phyloP scores from a whole-genome alignment of 352 stramenopile species.

The Phytophthora uliginosa region DNA sequence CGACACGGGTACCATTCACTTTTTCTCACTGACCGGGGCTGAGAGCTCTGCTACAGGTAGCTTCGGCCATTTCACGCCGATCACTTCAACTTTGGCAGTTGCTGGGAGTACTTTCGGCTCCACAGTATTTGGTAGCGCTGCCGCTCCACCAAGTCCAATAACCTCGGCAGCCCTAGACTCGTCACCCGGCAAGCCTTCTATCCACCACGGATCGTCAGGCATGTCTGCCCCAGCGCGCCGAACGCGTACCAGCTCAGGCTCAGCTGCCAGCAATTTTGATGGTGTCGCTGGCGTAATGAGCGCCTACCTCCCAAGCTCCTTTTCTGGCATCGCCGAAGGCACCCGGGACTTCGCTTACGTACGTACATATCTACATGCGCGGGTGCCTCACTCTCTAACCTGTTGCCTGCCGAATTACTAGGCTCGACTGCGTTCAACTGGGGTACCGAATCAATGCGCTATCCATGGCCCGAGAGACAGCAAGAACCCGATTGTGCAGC shows the following conservation, averaged over 20 bases:
- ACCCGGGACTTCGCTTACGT: conserved; percentile 92
- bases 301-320: conserved; percentile 78
- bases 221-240: conserved; percentile 24
- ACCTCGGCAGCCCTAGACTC: conserved; percentile 16
- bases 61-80: conserved; percentile 83
- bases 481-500: conserved; percentile 62
- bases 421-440: conserved; percentile 76
- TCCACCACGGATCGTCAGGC: conserved; percentile 5
- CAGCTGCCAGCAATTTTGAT: conserved; percentile 64
- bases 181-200: conserved; percentile 19
- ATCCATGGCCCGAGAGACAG: conserved; percentile 78
- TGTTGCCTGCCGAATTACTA: conserved; percentile 20
- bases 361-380: conserved; percentile 6
- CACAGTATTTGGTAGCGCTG: conserved; percentile 52
- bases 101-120: conserved; percentile 67
- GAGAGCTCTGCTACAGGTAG: conserved; percentile 82
- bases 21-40: conserved; percentile 92
- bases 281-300: conserved; percentile 77
- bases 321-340: conserved; percentile 86
- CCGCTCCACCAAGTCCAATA: conserved; percentile 21
- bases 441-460: conserved; percentile 81
- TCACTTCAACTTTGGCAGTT: conserved; percentile 81
- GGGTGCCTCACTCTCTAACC: not conserved
- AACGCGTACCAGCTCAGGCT: conserved; percentile 48
- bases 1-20: conserved; percentile 97